These are phyloP conservation scores for Phoma sp. DNA, from an alignment of 2,329 filamentous ascomycete species.

Conservation along the genomic window DNA sequence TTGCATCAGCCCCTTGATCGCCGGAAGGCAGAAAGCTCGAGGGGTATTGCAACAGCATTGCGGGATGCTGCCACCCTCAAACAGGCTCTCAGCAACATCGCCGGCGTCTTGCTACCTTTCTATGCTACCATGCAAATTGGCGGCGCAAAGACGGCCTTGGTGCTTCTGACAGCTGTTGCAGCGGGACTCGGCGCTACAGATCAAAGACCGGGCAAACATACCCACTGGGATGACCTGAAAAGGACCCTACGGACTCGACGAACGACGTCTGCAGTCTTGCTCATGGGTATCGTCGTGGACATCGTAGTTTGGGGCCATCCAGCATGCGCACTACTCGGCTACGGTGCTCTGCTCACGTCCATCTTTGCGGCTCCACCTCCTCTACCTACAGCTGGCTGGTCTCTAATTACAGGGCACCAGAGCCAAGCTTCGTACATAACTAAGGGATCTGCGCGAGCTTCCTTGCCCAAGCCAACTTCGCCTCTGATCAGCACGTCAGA, in stretches of 20 bases:
- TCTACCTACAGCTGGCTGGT: conserved; percentile 49
- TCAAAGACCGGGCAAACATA: conserved; percentile 43
- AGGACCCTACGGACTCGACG: conserved; percentile 48
- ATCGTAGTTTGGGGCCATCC: conserved; percentile 31
- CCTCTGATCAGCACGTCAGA: conserved; percentile 48
- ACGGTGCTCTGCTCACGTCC: conserved; percentile 56
- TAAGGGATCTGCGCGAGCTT: conserved; percentile 30
- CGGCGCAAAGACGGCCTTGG: conserved; percentile 61
- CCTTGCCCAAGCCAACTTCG: conserved; percentile 44
- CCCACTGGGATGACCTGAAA: conserved; percentile 40
- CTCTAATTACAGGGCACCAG: conserved; percentile 35
- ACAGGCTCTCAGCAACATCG: conserved; percentile 44
- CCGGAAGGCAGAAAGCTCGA: conserved; percentile 40
- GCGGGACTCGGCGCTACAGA: conserved; percentile 52
- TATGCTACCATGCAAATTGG: conserved; percentile 64
- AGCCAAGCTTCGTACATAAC: conserved; percentile 32
- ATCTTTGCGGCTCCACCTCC: conserved; percentile 60
- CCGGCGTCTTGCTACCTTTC: conserved; percentile 60
- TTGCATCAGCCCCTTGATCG: conserved; percentile 44
- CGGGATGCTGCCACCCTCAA: conserved; percentile 19
- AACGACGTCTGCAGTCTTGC: conserved; percentile 47
- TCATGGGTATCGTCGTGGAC: conserved; percentile 45
- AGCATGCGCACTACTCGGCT: conserved; percentile 52
- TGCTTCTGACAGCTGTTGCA: conserved; percentile 57
- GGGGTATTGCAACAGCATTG: conserved; percentile 11